Evolutionary conservation across 2,329 filamentous ascomycete species (phyloP).

Genomic region (Thielaviopsis ethacetica): DNA sequence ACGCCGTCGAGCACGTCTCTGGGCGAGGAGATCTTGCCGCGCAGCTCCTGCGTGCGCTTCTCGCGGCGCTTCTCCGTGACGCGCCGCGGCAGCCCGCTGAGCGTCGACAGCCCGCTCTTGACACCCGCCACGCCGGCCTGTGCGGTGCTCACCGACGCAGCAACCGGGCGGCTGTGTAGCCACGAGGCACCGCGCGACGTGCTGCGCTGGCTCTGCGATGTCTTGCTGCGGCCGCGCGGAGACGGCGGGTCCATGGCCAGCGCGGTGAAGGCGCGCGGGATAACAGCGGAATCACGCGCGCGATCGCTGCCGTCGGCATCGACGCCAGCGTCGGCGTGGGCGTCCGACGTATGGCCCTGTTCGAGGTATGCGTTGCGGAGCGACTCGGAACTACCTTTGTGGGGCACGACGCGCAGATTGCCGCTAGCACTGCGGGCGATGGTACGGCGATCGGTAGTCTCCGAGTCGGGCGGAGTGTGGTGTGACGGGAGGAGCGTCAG

Average conservation of each 20-base stretch:
- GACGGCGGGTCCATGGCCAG: neutral
- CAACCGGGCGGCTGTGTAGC: constrained; percentile 1
- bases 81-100: constrained; percentile 35
- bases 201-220: constrained; percentile 5
- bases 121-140: constrained; percentile 9
- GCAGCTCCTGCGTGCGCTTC: constrained; percentile 40
- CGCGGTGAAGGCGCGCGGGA: neutral
- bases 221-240: constrained; percentile 13
- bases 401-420: constrained; percentile 41
- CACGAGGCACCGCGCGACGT: constrained; percentile 2
- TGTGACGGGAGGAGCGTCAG: constrained; percentile 43
- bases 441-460: constrained; percentile 35
- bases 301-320: neutral
- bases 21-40: constrained; percentile 43
- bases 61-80: constrained; percentile 42
- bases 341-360: constrained; percentile 21
- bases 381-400: constrained; percentile 32
- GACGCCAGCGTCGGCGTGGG: neutral
- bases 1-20: constrained; percentile 41
- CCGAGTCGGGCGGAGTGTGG: constrained; percentile 21
- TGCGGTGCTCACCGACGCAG: constrained; percentile 1
- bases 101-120: constrained; percentile 11
- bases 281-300: neutral
- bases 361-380: constrained; percentile 16
- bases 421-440: constrained; percentile 44